phyloP scores from a whole-genome alignment of 768 basidiomycete genomes.

The Rhodotorula graminis region DNA sequence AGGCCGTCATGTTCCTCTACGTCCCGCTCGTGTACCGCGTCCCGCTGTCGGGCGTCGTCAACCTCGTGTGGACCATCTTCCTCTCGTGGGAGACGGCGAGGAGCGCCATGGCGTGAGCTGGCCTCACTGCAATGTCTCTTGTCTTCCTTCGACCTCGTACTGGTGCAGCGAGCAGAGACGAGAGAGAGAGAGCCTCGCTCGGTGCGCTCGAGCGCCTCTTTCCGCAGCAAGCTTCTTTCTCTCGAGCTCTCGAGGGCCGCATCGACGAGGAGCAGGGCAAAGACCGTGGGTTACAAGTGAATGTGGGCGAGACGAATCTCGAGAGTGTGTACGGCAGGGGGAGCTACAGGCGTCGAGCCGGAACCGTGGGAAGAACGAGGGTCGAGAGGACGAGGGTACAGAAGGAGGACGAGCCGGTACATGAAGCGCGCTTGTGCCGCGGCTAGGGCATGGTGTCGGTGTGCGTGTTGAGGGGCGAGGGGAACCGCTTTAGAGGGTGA shows the following conservation, averaged over 20 bases:
- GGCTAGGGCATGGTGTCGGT: background rate
- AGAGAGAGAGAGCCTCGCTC: too few species aligned
- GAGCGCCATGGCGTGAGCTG: background rate
- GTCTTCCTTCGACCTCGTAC: too few species aligned
- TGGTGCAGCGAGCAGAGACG: too few species aligned
- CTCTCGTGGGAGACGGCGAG: background rate
- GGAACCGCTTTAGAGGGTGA: background rate
- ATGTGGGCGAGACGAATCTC: background rate
- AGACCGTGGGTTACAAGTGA: background rate
- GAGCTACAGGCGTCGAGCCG: background rate
- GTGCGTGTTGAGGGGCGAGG: too few species aligned
- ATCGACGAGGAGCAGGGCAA: background rate
- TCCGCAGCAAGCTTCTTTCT: too few species aligned
- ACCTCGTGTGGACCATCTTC: constrained; percentile 4
- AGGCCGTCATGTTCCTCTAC: constrained; percentile 6
- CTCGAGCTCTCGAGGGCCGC: too few species aligned
- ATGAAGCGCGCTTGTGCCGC: background rate
- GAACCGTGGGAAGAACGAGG: background rate
- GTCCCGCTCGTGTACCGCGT: constrained; percentile 10
- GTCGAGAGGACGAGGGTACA: background rate
- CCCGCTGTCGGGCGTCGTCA: background rate
- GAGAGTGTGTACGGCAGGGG: background rate
- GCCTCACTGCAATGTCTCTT: background rate
- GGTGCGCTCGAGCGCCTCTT: too few species aligned
- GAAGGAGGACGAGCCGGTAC: background rate